These are phyloP conservation scores for Monosporascus sp. DNA, from an alignment of 2,329 filamentous ascomycete genomes.

Conservation along the genomic window DNA sequence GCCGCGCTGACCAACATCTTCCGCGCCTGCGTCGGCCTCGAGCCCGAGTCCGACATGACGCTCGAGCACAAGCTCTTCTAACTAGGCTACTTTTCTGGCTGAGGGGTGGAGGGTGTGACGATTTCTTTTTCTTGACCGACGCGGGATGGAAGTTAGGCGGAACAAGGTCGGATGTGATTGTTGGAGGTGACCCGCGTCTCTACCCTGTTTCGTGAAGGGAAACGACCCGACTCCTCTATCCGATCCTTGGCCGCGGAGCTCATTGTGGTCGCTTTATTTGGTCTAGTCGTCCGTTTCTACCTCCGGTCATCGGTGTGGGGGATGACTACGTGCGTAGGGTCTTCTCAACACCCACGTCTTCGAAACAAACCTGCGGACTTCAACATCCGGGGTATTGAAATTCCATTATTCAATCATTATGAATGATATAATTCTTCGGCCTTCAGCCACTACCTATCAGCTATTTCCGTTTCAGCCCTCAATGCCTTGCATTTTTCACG, in stretches of 20 bases:
- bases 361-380: not conserved
- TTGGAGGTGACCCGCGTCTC: not conserved
- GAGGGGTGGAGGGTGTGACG: not conserved
- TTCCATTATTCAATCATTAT: not conserved
- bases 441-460: not conserved
- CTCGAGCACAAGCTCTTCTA: conserved; percentile 97
- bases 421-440: too few relatives aligned
- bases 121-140: not conserved
- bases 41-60: conserved; percentile 98
- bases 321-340: not conserved
- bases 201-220: not conserved
- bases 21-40: conserved; percentile 91
- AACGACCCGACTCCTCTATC: too few relatives aligned
- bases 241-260: too few relatives aligned
- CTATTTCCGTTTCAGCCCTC: too few relatives aligned
- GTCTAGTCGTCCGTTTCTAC: too few relatives aligned
- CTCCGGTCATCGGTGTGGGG: too few relatives aligned
- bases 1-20: conserved; percentile 95
- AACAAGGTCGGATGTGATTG: too few relatives aligned
- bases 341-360: not conserved
- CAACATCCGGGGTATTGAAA: not conserved
- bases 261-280: too few relatives aligned
- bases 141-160: too few relatives aligned
- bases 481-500: too few relatives aligned
- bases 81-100: conserved; percentile 6